Conservation (phyloP, 2,329 filamentous ascomycete species). For the Aureobasidium sp. region DNA sequence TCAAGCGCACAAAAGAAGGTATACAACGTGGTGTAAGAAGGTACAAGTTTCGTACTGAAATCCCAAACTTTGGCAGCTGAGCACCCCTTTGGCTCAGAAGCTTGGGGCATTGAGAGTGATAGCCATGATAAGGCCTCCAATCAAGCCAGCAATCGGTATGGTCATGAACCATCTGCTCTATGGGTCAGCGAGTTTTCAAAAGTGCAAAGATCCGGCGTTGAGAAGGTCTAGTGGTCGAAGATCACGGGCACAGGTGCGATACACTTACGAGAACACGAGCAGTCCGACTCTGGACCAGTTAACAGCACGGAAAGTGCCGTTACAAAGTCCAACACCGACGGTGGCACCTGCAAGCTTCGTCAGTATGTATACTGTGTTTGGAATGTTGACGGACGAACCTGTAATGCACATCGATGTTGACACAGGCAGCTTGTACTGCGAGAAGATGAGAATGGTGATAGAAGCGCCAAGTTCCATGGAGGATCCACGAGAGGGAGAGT, state of each 20-base stretch:
- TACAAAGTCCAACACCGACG: slow-evolving; percentile 57
- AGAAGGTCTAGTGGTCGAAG: background rate
- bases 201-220: background rate
- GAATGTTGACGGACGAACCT: no score
- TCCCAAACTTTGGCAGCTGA: no score
- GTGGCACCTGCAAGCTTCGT: slow-evolving; percentile 27
- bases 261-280: slow-evolving; percentile 40
- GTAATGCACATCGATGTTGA: slow-evolving; percentile 54
- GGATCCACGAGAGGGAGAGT: slow-evolving; percentile 54
- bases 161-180: slow-evolving; percentile 52
- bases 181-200: background rate
- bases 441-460: slow-evolving; percentile 57
- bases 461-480: slow-evolving; percentile 56
- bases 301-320: slow-evolving; percentile 51
- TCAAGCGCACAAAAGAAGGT: background rate
- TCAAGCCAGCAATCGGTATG: slow-evolving; percentile 49
- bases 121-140: slow-evolving; percentile 56
- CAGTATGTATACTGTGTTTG: no score
- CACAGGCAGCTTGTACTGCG: slow-evolving; percentile 55
- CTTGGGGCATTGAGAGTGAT: slow-evolving; percentile 56
- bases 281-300: slow-evolving; percentile 58
- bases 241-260: no score
- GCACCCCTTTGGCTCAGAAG: slow-evolving; percentile 15
- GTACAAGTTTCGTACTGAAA: background rate
- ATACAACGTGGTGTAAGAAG: background rate